A percentile compares a stretch with the other conserved stretches of the same genome.
These are phyloP conservation scores for Serendipita sp. DNA, from an alignment of 768 basidiomycete species.

Conservation along the genomic window DNA sequence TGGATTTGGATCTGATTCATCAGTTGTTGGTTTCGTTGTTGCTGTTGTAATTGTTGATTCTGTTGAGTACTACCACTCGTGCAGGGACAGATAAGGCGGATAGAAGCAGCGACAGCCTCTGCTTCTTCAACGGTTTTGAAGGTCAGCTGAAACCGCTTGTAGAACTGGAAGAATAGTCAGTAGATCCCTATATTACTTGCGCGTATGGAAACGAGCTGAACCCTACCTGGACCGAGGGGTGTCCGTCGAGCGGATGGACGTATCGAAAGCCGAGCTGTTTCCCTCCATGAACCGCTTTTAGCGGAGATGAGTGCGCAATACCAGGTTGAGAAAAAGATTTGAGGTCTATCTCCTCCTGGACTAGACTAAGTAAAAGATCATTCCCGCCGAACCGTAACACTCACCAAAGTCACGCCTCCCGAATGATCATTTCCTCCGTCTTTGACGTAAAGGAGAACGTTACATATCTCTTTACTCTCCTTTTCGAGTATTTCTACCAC, in stretches of 20 bases:
- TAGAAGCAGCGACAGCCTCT: not conserved
- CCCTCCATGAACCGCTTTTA: not conserved
- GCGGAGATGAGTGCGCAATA: not conserved
- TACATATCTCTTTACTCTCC: not conserved
- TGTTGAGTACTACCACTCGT: not conserved
- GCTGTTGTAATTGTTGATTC: no score
- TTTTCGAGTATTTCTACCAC: not conserved
- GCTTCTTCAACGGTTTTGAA: not conserved
- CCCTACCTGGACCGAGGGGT: not conserved
- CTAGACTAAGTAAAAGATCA: not conserved
- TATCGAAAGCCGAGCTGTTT: constrained; percentile 2
- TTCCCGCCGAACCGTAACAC: not conserved
- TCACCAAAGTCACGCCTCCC: not conserved
- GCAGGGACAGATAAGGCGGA: not conserved
- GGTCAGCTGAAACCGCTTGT: constrained; percentile 3
- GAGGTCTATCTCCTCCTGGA: not conserved
- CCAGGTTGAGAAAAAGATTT: not conserved
- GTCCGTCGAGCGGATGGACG: not conserved
- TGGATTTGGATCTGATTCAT: not conserved
- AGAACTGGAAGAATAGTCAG: not conserved
- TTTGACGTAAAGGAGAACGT: not conserved
- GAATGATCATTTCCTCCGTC: not conserved
- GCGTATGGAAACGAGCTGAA: no score
- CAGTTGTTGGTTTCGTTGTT: not conserved
- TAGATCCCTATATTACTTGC: no score